Base-by-base conservation (phyloP, 345 rosid genomes). In the Hibiscus trionum region DNA sequence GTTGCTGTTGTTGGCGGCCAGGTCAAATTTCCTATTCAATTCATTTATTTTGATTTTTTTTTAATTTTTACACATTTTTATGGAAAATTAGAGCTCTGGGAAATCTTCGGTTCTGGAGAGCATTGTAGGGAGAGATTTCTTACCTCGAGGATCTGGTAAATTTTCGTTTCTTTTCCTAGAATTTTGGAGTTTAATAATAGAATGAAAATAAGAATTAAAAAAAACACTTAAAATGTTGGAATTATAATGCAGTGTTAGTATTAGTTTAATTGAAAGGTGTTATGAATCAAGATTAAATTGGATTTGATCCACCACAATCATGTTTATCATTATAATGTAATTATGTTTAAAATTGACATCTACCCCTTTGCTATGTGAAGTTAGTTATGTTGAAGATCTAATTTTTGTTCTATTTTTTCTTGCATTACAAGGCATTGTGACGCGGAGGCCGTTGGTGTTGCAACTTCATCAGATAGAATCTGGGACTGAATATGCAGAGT, bases 91-190 rank as follows among this genome's bases (percentile, higher is more conserved):
- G 97, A 96, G 99, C 81, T 96, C 98, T 1, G 98, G 99, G 42
- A 96, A 96, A 80, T 96, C 98, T 59, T 96, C 99, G n/a, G 98
- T 96, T 72, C 81, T 91, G 69, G 99, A 96, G 80, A 96, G 97
- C 80, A 90, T 96, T 9, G 99, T 93, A 12, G 97, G 99, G 70
- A 87, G 99, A 73, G 99, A 96, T 70, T 93, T 96, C 78, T 82
- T 93, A 79, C 99, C 99, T 77, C 96, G 99, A 80, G 99, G 99
- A 93, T 96, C 99, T 65, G 99, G 99, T 96, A 85, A 60, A 9
- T 76, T 61, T 71, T 10, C 46, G 64, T 71, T 71, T 66, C 47
- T 42, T 37, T 61, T 56, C 29, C n/a, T 57, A 61, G 65, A 35
- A 49, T 17, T 55, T 53, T 1, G 57, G 7, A 55, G 15, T 60